These are phyloP conservation scores for Polyplosphaeria fusca DNA, from an alignment of 495 filamentous ascomycete species.

Conservation along the genomic window DNA sequence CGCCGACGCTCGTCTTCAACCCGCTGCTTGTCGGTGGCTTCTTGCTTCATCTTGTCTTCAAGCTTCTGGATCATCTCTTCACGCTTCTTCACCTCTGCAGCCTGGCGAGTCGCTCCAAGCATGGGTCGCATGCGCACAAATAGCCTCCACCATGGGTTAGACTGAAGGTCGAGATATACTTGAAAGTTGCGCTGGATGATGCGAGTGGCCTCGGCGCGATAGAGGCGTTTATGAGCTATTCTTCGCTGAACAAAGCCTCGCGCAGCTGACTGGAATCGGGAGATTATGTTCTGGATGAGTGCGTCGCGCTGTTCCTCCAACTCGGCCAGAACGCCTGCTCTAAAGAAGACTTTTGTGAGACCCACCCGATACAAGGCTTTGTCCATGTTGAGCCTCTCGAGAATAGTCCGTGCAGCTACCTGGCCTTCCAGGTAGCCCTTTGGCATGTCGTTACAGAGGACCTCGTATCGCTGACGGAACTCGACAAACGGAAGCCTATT, in stretches of 20 bases:
- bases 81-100: conserved; percentile 85
- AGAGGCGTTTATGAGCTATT: conserved; percentile 85
- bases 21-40: conserved; percentile 68
- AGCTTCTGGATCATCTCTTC: conserved; percentile 90
- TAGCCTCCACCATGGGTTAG: conserved; percentile 95
- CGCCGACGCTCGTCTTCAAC: conserved; percentile 90
- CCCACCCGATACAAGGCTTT: conserved; percentile 85
- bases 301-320: conserved; percentile 92
- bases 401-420: conserved; percentile 75
- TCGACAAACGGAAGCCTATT: conserved; percentile 90
- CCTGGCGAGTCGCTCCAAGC: conserved; percentile 83
- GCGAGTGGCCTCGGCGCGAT: conserved; percentile 87
- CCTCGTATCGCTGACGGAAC: conserved; percentile 94
- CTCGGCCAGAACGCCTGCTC: conserved; percentile 92
- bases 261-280: conserved; percentile 87
- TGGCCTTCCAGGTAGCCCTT: conserved; percentile 91
- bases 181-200: conserved; percentile 94
- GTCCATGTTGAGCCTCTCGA: conserved; percentile 85
- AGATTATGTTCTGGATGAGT: conserved; percentile 87
- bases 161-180: conserved; percentile 79
- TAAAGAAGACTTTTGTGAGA: conserved; percentile 96
- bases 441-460: conserved; percentile 86
- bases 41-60: conserved; percentile 75
- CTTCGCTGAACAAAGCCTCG: conserved; percentile 85
- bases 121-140: conserved; percentile 95